These are phyloP conservation scores for Arthrobotrys sinensis DNA, from an alignment of 2,329 filamentous ascomycete species.

Conservation along the genomic window DNA sequence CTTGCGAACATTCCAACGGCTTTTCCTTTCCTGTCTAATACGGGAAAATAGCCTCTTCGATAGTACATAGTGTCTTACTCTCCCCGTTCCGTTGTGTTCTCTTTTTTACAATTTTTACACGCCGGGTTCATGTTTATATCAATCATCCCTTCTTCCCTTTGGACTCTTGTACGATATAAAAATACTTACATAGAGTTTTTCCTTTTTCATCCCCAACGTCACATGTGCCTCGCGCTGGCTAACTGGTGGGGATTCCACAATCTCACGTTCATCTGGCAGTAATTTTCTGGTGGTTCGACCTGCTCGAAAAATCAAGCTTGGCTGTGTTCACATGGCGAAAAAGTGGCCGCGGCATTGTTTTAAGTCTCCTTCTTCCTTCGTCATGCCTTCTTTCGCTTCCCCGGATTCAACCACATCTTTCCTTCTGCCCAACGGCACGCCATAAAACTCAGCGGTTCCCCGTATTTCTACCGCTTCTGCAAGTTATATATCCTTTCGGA, in stretches of 20 bases:
- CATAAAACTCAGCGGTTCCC: constrained; percentile 54
- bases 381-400: constrained; percentile 49
- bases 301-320: constrained; percentile 53
- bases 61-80: constrained; percentile 54
- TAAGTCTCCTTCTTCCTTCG: constrained; percentile 53
- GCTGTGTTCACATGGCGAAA: constrained; percentile 59
- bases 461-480: constrained; percentile 10
- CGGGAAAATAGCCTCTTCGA: constrained; percentile 28
- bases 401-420: constrained; percentile 54
- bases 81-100: constrained; percentile 24
- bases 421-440: constrained; percentile 18
- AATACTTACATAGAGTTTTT: constrained; percentile 58
- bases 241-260: constrained; percentile 10
- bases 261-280: constrained; percentile 21
- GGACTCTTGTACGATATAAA: constrained; percentile 60
- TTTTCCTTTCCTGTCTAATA: background rate
- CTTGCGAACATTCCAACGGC: constrained; percentile 22
- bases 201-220: constrained; percentile 28
- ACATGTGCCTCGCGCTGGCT: constrained; percentile 30
- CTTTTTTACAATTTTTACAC: constrained; percentile 13
- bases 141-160: constrained; percentile 27
- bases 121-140: constrained; percentile 59
- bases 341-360: constrained; percentile 60
- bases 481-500: background rate
- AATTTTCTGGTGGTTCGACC: constrained; percentile 41